These are phyloP conservation scores for Atkinsonella texensis DNA, from an alignment of 2,329 filamentous ascomycete genomes.

Conservation along the genomic window DNA sequence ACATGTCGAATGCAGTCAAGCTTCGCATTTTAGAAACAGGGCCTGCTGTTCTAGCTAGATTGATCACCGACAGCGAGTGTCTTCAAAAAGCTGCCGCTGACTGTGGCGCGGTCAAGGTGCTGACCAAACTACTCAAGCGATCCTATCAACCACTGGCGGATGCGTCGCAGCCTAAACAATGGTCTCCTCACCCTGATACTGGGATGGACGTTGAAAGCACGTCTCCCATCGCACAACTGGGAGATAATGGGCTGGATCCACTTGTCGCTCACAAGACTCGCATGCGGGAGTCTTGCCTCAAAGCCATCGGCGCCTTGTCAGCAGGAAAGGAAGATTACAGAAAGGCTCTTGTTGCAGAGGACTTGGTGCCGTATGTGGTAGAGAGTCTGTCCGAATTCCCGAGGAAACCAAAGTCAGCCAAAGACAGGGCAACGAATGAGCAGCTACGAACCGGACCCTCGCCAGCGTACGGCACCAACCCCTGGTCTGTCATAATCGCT, in stretches of 20 bases:
- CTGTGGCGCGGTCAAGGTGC: conserved; percentile 33
- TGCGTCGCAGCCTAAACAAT: conserved; percentile 20
- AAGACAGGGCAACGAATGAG: conserved; percentile 26
- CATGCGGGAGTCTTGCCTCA: conserved; percentile 63
- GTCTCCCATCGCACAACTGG: conserved; percentile 37
- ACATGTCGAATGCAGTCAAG: conserved; percentile 23
- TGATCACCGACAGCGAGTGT: conserved; percentile 66
- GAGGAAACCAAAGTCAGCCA: conserved; percentile 33
- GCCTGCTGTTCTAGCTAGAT: conserved; percentile 62
- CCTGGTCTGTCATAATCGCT: conserved; percentile 65
- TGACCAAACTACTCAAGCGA: conserved; percentile 36
- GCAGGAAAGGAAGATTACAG: conserved; percentile 74
- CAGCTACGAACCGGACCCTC: conserved; percentile 17
- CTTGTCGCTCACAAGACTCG: conserved; percentile 56
- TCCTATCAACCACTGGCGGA: conserved; percentile 35
- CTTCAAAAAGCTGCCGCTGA: conserved; percentile 78
- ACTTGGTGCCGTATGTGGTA: conserved; percentile 70
- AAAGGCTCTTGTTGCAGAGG: conserved; percentile 69
- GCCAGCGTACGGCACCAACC: conserved; percentile 57
- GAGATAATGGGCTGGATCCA: conserved; percentile 47
- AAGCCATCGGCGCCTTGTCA: conserved; percentile 70
- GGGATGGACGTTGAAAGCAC: conserved; percentile 21
- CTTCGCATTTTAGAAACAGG: conserved; percentile 51
- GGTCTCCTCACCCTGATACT: conserved; percentile 26
- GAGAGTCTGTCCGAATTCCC: conserved; percentile 58